Conservation (phyloP, 208 protist species). For the Leishmania gerbilli region DNA sequence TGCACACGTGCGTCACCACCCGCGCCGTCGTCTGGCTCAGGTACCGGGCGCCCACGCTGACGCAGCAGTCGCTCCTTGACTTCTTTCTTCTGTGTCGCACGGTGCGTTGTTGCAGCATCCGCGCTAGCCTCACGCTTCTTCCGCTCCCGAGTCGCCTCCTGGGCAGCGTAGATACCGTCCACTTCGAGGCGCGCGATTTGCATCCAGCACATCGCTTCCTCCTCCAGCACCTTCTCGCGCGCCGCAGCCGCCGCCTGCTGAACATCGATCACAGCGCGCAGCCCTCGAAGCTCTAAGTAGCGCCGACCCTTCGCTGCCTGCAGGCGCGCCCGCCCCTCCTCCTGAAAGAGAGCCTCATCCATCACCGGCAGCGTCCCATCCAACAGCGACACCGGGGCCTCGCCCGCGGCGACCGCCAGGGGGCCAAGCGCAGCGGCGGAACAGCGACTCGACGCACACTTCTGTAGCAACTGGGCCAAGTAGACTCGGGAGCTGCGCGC, state of each 20-base stretch:
- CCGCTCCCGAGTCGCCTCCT: constrained; percentile 13
- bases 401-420: background rate
- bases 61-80: constrained; percentile 20
- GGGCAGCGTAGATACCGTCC: constrained; percentile 44
- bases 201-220: constrained; percentile 45
- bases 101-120: constrained; percentile 8
- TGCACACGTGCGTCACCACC: background rate
- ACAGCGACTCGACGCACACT: background rate
- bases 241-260: constrained; percentile 24
- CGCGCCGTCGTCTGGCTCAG: background rate
- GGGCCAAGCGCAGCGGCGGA: background rate
- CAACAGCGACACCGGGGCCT: background rate
- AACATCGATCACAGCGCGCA: constrained; percentile 24
- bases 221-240: constrained; percentile 42
- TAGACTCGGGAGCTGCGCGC: constrained; percentile 16
- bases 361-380: constrained; percentile 20
- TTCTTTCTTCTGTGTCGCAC: constrained; percentile 9
- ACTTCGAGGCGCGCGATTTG: constrained; percentile 34
- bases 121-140: constrained; percentile 17
- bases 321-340: constrained; percentile 45
- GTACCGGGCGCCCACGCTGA: background rate
- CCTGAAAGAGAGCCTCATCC: constrained; percentile 26
- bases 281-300: constrained; percentile 27
- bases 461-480: constrained; percentile 14
- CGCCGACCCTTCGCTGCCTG: constrained; percentile 29